phyloP scores from a whole-genome alignment of 1,284 basidiomycete species.

The Trametes hirsuta region DNA sequence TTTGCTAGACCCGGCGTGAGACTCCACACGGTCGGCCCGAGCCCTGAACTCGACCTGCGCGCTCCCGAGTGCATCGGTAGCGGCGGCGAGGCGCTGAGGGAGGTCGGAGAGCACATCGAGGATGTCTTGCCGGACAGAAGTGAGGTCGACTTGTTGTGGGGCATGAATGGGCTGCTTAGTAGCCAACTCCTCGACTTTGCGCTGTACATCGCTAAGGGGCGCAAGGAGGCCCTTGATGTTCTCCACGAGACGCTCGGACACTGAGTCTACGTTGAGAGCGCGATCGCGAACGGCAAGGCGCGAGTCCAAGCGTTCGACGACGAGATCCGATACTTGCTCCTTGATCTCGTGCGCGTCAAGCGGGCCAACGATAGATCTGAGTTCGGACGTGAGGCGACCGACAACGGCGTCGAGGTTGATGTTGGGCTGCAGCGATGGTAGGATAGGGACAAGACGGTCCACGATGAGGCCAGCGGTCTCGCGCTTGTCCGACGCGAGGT shows the following conservation, averaged over 20 bases:
- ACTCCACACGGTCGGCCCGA: conserved; percentile 31
- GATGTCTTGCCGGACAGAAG: conserved; percentile 34
- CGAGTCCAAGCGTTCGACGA: conserved; percentile 80
- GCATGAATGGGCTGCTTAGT: conserved; percentile 32
- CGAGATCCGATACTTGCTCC: conserved; percentile 83
- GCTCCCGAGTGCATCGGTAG: conserved; percentile 44
- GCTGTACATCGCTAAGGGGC: conserved; percentile 51
- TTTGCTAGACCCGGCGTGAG: conserved; percentile 26
- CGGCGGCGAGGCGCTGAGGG: conserved; percentile 44
- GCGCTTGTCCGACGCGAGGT: conserved; percentile 82
- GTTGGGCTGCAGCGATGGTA: conserved; percentile 50
- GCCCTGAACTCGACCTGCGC: conserved; percentile 39
- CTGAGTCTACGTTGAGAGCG: conserved; percentile 61
- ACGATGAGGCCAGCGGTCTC: conserved; percentile 83
- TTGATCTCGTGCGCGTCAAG: conserved; percentile 83
- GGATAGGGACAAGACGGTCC: conserved; percentile 67
- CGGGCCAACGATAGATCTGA: conserved; percentile 69
- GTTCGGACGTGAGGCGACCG: conserved; percentile 62
- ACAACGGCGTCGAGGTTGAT: conserved; percentile 62
- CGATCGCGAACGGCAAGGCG: conserved; percentile 76
- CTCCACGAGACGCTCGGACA: conserved; percentile 60
- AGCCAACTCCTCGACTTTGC: conserved; percentile 43
- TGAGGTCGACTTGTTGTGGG: conserved; percentile 21
- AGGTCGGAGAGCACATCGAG: conserved; percentile 44
- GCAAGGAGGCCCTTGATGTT: conserved; percentile 51